A percentile compares a stretch with the other conserved stretches of the same genome.
Conservation (phyloP, 2,329 filamentous ascomycete species). For the Exophiala xenobiotica region DNA sequence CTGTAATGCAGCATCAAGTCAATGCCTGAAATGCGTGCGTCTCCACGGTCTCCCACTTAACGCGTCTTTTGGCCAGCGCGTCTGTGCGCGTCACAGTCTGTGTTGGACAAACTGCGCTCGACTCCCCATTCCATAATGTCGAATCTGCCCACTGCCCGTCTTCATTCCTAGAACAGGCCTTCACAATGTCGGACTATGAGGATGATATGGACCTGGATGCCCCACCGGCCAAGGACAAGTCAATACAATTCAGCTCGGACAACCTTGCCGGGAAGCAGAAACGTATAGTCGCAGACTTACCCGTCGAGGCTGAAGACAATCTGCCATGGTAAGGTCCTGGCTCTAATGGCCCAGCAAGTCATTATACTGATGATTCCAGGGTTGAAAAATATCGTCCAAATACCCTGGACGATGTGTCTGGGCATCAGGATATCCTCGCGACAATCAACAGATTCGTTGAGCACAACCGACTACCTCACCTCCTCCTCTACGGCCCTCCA, state of each 20-base stretch:
- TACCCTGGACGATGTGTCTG: constrained; percentile 86
- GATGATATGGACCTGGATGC: constrained; percentile 71
- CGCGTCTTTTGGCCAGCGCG: neutral
- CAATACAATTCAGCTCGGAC: constrained; percentile 70
- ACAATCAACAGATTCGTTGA: constrained; percentile 99
- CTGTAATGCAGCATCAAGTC: too few species aligned
- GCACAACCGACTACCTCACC: constrained; percentile 87
- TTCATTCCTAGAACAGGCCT: neutral
- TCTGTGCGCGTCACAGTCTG: too few species aligned
- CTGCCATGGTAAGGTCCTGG: constrained; percentile 70
- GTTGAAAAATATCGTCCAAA: constrained; percentile 95
- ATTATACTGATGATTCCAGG: constrained; percentile 49
- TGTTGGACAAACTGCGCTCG: too few species aligned
- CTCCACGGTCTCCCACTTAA: neutral
- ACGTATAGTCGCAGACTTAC: constrained; percentile 85
- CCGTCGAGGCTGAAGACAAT: constrained; percentile 89
- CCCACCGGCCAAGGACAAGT: constrained; percentile 47
- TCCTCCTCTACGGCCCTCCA: constrained; percentile 93
- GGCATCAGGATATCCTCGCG: constrained; percentile 93
- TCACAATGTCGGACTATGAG: constrained; percentile 53
- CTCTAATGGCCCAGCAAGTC: constrained; percentile 12
- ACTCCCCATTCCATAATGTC: too few species aligned
- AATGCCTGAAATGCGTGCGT: too few species aligned
- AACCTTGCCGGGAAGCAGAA: constrained; percentile 76
- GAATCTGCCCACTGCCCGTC: too few species aligned